Evolutionary conservation across 352 stramenopile species (phyloP), one percentile per base, ranked within the genome.

Genomic region (Globisporangium perplexum): DNA sequence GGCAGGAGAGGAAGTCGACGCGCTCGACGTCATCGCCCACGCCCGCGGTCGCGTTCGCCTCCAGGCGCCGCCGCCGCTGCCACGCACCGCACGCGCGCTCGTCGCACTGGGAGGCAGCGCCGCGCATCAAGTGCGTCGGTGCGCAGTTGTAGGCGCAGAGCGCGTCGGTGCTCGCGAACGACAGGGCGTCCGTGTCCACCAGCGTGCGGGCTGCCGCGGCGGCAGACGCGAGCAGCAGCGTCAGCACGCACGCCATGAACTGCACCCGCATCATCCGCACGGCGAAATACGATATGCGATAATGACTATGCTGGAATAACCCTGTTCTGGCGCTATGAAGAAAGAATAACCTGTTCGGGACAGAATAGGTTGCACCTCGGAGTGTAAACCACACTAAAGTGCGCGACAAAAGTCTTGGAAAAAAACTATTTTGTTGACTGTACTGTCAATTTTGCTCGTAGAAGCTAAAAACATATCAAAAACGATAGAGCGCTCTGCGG

Each of bases 121-220:
- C 39, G 14, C 35, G 39, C 4, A 39, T 33, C 4, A 81, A 41
- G 15, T 73, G 59, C 3, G 62, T 55, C 17, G 59, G 28, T 14
- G 64, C 74, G 65, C 78, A 90, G 68, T 90, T 72, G 63, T 77
- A 74, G 39, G 61, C 50, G 58, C 79, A 88, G 56, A 85, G 72
- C 17, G 79, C 67, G 20, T 65, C 65, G 6, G 50, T 18, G n/a
- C 66, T 69, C 22, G 50, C 58, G 42, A 87, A 90, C 28, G 53
- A 51, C n/a, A 89, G 18, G n/a, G n/a, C n/a, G n/a, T n/a, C n/a
- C n/a, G n/a, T n/a, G n/a, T n/a, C n/a, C n/a, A n/a, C n/a, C n/a
- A n/a, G n/a, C n/a, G n/a, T n/a, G n/a, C n/a, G n/a, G n/a, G n/a
- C n/a, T n/a, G n/a, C n/a, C n/a, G n/a, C n/a, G n/a, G n/a, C n/a